These are phyloP conservation scores for Penicillium alfredii DNA, from an alignment of 495 filamentous ascomycete species.

Conservation along the genomic window DNA sequence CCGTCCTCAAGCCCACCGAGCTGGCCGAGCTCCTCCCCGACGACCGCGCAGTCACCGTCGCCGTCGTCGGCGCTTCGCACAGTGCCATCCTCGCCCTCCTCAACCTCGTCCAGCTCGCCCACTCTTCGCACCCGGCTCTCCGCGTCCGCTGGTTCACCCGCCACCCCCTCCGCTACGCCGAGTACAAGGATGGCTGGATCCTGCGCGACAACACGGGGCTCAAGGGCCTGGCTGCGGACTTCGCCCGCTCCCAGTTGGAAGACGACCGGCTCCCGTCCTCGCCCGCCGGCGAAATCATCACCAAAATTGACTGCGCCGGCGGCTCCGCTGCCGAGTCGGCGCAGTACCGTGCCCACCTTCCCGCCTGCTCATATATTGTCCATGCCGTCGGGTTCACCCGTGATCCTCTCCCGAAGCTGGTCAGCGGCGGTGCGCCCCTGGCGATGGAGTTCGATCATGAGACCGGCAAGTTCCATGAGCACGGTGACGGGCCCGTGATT, in stretches of 20 bases:
- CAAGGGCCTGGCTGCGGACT: constrained; percentile 55
- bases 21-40: constrained; percentile 39
- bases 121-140: constrained; percentile 43
- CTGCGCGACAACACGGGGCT: constrained; percentile 58
- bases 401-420: constrained; percentile 42
- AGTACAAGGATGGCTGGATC: constrained; percentile 57
- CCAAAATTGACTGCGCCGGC: constrained; percentile 42
- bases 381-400: constrained; percentile 52
- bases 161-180: constrained; percentile 53
- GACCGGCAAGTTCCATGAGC: constrained; percentile 44
- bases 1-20: constrained; percentile 48
- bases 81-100: constrained; percentile 56
- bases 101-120: constrained; percentile 50
- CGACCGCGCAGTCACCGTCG: constrained; percentile 34
- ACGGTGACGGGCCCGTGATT: constrained; percentile 24
- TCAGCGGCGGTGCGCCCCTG: constrained; percentile 23
- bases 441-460: constrained; percentile 44
- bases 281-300: constrained; percentile 43
- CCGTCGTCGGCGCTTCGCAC: constrained; percentile 56
- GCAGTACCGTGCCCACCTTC: constrained; percentile 40
- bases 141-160: constrained; percentile 58
- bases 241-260: constrained; percentile 51
- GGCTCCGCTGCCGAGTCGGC: constrained; percentile 33
- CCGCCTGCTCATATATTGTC: constrained; percentile 43
- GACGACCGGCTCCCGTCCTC: constrained; percentile 42